Percentiles rank a stretch among this genome's conserved stretches.
Evolutionary conservation across 2,329 filamentous ascomycete species (phyloP).

Genomic region (Cadophora sp.): DNA sequence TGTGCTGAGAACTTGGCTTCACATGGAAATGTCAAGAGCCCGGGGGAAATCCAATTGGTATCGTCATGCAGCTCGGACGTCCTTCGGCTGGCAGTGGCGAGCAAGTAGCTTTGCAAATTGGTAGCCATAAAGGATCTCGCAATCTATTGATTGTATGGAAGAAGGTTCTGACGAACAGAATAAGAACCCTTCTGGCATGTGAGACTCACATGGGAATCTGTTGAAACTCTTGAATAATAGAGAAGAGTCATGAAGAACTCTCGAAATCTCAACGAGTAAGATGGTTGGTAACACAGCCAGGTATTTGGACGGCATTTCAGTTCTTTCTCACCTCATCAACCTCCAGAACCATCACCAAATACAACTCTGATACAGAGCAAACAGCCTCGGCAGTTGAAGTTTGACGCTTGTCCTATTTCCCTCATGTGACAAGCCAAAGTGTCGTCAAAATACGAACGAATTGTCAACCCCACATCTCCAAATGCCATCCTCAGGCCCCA

Average conservation of each 20-base stretch:
- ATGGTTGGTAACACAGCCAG: too few relatives aligned
- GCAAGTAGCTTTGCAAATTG: not conserved
- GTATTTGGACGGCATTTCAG: not conserved
- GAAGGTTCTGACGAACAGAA: not conserved
- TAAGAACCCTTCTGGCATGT: slow-evolving; percentile 18
- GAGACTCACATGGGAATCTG: slow-evolving; percentile 22
- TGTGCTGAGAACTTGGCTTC: not conserved
- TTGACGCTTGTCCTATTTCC: not conserved
- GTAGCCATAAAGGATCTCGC: not conserved
- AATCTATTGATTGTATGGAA: not conserved
- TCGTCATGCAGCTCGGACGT: not conserved
- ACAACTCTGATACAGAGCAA: not conserved
- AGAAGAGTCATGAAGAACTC: not conserved
- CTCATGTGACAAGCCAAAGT: slow-evolving; percentile 13
- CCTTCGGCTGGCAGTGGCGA: not conserved
- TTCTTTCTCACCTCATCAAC: not conserved
- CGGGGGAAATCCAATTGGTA: not conserved
- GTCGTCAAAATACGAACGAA: slow-evolving; percentile 4
- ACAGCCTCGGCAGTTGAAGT: slow-evolving; percentile 13
- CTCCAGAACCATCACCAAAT: not conserved
- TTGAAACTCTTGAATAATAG: not conserved
- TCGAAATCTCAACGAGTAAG: not conserved
- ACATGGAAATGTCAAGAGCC: not conserved
- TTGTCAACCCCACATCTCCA: not conserved
- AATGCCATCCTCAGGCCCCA: slow-evolving; percentile 2